phyloP scores from a whole-genome alignment of 2,329 filamentous ascomycete genomes.

The Aspergillus sp. region DNA sequence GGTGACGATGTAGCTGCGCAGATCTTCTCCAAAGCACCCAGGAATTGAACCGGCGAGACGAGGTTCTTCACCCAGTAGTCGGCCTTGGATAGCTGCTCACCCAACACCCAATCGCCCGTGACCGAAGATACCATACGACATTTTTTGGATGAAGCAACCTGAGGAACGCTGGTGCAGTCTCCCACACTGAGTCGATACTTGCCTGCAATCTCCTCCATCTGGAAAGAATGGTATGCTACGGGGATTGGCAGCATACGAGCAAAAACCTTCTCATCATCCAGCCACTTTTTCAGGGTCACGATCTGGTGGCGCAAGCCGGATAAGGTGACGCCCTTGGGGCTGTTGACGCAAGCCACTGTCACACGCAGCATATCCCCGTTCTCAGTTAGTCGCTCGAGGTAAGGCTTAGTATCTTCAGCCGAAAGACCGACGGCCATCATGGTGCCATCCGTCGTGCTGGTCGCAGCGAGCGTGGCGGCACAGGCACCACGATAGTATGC shows the following conservation, averaged over 20 bases:
- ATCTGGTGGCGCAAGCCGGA: constrained; percentile 21
- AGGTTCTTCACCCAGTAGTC: constrained; percentile 25
- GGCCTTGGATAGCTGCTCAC: constrained; percentile 11
- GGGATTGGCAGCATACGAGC: constrained; percentile 16
- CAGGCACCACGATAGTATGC: constrained; percentile 18
- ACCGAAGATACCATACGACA: constrained; percentile 22
- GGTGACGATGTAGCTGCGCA: constrained; percentile 15
- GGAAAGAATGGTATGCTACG: constrained; percentile 26
- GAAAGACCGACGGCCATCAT: constrained; percentile 18
- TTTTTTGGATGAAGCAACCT: too few relatives aligned
- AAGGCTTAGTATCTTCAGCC: constrained; percentile 5
- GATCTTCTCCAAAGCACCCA: constrained; percentile 9
- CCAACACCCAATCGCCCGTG: constrained; percentile 8
- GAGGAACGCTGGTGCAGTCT: constrained; percentile 7
- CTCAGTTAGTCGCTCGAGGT: constrained; percentile 1
- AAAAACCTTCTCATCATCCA: constrained; percentile 22
- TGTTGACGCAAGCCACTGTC: constrained; percentile 23
- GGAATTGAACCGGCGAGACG: constrained; percentile 17
- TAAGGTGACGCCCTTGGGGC: constrained; percentile 21
- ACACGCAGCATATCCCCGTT: constrained; percentile 3
- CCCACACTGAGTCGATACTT: constrained; percentile 14
- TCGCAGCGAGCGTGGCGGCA: constrained; percentile 5
- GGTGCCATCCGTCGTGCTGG: constrained; percentile 1
- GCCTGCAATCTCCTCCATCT: constrained; percentile 19
- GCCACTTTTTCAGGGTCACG: constrained; percentile 14